Base-by-base conservation (phyloP, 2,329 filamentous ascomycete genomes). In the Penicillium polonicum region DNA sequence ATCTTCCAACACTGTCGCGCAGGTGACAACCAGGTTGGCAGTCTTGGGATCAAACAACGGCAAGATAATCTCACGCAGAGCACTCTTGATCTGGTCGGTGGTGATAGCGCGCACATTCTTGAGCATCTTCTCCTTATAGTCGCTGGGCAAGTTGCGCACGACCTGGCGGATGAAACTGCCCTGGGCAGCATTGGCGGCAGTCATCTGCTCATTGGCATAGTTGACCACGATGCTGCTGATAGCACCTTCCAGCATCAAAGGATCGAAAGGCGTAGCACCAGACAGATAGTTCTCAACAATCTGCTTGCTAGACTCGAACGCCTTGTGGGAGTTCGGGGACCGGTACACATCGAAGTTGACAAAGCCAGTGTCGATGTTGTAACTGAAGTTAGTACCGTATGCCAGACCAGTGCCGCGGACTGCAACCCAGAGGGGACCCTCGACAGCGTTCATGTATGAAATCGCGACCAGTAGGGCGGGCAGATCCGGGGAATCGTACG, bases 401-500 rank as follows among this genome's bases (percentile, higher is more conserved):
- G 94, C 94, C 52, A 97, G 86, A 44, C 94, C 94, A 43, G 91
- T 94, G 55, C 94, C 94, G 46, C 94, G 91, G 48, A 97, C 90
- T 0, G 91, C 91, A 62, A 89, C 89, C 93, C 94, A 97, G 33
- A 99, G 85, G 0, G 94, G 94, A 0, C 94, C 94, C 75, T 99
- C 94, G 19, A 95, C 89, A 0, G 92, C 88, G 70, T 97, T 92
- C 60, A 99, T 88, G 71, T 97, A 97, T 21, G 92, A 87, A 49
- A 92, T 85, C 0, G 93, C 92, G 8, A 99, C 92, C 73, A 96
- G 85, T 51, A 96, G 82, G 2, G 92, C 88, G 0, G 94, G 92
- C 1, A 97, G 81, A 17, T 85, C 83, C 0, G 92, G 88, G 68
- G 97, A 88, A 4, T 83, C 81, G 70, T 89, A 92, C 0, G 88